Evolutionary conservation across 2,329 filamentous ascomycete genomes (phyloP).

Genomic region (Raffaelea albimanens): DNA sequence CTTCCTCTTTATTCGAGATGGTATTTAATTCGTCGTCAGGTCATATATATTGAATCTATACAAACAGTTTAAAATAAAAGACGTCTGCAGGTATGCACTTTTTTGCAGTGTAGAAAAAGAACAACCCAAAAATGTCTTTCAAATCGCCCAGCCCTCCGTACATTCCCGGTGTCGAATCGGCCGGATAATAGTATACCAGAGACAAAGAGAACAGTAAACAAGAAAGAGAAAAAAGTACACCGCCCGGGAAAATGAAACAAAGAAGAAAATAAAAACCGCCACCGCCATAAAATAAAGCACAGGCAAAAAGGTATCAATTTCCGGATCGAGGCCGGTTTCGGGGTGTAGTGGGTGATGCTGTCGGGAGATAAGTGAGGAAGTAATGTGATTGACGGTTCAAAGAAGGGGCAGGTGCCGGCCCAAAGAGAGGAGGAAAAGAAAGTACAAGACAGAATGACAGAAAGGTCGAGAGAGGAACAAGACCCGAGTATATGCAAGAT

Average conservation of each 20-base stretch:
- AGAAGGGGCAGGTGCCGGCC: not conserved
- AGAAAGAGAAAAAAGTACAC: no score
- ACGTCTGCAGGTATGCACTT: no score
- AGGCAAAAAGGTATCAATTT: not conserved
- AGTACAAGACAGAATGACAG: not conserved
- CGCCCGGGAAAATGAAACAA: not conserved
- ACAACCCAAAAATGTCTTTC: no score
- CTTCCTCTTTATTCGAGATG: no score
- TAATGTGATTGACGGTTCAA: not conserved
- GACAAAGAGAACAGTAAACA: no score
- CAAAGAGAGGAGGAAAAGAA: not conserved
- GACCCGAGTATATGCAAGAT: not conserved
- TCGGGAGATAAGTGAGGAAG: not conserved
- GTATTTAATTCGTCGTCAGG: no score
- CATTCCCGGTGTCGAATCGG: no score
- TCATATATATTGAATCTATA: no score
- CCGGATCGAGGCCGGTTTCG: not conserved
- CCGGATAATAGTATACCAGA: no score
- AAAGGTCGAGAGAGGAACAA: not conserved
- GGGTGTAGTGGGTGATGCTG: not conserved
- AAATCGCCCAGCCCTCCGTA: no score
- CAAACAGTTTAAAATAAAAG: no score
- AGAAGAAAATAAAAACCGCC: not conserved
- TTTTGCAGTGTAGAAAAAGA: no score
- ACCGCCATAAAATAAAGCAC: not conserved